Conservation (phyloP, 192 early-diverging fungal species). For the Coemansia sp. region DNA sequence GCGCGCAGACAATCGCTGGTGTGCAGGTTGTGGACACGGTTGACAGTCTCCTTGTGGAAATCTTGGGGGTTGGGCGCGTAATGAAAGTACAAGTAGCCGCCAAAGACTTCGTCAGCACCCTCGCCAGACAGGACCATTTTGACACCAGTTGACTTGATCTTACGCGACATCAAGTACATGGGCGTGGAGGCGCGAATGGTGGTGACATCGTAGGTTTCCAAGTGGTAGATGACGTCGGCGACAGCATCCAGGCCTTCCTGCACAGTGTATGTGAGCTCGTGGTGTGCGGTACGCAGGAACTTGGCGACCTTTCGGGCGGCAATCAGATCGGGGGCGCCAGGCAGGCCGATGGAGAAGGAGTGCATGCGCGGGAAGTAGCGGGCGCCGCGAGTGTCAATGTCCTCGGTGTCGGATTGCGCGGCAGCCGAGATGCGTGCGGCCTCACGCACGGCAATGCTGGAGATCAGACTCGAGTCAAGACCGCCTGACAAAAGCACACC, state of each 20-base stretch:
- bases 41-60: conserved; percentile 88
- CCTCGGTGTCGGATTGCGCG: conserved; percentile 52
- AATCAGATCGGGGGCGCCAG: conserved; percentile 86
- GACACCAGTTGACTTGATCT: conserved; percentile 97
- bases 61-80: conserved; percentile 72
- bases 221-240: conserved; percentile 90
- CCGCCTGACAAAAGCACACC: conserved; percentile 95
- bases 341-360: conserved; percentile 95
- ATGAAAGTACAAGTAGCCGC: conserved; percentile 98
- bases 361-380: conserved; percentile 86
- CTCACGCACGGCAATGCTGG: conserved; percentile 87
- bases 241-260: conserved; percentile 96
- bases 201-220: conserved; percentile 99
- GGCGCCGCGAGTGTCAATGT: conserved; percentile 61
- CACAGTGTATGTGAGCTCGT: conserved; percentile 93
- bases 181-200: conserved; percentile 98
- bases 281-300: conserved; percentile 88
- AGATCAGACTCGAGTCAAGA: conserved; percentile 92
- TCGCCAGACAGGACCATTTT: conserved; percentile 99
- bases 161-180: conserved; percentile 96
- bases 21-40: conserved; percentile 94
- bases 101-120: conserved; percentile 95
- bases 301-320: conserved; percentile 88
- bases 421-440: conserved; percentile 61
- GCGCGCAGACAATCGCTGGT: conserved; percentile 95